Conservation (phyloP, 768 basidiomycete genomes). For the Panaeolus cyanescens region DNA sequence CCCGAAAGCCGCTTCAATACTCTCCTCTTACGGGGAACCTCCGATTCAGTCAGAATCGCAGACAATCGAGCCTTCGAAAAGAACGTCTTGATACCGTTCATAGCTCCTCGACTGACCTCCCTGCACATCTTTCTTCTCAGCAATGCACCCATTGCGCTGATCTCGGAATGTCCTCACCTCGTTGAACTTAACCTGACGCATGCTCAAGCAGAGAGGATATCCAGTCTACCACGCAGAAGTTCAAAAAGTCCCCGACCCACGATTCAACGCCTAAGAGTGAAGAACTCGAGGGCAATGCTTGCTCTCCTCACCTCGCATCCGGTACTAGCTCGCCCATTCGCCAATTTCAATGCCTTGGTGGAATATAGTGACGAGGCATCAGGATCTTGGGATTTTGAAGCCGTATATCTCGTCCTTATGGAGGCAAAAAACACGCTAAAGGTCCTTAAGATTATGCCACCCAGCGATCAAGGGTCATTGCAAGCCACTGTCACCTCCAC, state of each 20-base stretch:
- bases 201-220: background rate
- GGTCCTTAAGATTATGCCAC: background rate
- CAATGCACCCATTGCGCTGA: background rate
- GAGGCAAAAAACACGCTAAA: background rate
- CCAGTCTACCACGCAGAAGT: background rate
- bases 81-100: background rate
- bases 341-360: background rate
- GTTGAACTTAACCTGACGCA: background rate
- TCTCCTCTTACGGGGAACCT: background rate
- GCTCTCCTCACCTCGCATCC: background rate
- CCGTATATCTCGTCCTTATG: background rate
- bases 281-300: background rate
- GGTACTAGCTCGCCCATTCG: background rate
- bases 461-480: background rate
- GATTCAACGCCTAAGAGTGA: background rate
- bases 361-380: background rate
- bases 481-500: background rate
- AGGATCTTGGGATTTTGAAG: background rate
- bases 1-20: background rate
- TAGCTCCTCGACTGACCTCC: background rate
- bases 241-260: background rate
- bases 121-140: background rate
- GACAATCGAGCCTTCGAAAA: background rate
- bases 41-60: background rate
- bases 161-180: background rate